A percentile compares a stretch with the other conserved stretches of the same genome.
These are phyloP conservation scores for Hypoxylon cercidicola DNA, from an alignment of 495 filamentous ascomycete species.

Conservation along the genomic window DNA sequence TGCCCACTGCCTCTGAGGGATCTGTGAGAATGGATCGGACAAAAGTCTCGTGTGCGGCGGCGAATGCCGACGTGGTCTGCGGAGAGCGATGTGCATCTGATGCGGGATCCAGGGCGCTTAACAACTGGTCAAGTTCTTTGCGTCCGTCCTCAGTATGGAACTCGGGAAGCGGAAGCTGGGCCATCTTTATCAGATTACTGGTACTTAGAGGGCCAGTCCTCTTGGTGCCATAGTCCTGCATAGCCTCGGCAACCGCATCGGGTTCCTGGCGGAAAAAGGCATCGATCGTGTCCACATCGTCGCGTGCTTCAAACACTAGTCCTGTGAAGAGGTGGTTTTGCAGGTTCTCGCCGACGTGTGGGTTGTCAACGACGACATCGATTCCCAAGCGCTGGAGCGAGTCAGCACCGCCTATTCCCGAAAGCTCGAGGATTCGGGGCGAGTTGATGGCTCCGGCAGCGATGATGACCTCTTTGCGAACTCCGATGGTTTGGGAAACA, in stretches of 20 bases:
- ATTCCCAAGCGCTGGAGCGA: constrained; percentile 59
- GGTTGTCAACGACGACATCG: constrained; percentile 54
- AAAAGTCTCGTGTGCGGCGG: not conserved
- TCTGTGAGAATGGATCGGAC: not conserved
- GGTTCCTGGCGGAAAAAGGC: constrained; percentile 72
- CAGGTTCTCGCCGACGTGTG: constrained; percentile 63
- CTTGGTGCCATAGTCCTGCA: constrained; percentile 4
- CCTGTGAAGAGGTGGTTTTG: constrained; percentile 38
- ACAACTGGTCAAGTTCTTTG: not conserved
- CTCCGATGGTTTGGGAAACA: constrained; percentile 54
- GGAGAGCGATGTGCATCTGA: no score
- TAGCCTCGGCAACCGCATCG: constrained; percentile 60
- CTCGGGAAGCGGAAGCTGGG: not conserved
- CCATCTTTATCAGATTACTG: not conserved
- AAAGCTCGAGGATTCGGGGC: constrained; percentile 65
- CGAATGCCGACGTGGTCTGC: not conserved
- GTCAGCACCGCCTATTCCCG: constrained; percentile 61
- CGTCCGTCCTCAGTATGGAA: not conserved
- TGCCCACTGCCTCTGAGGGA: not conserved
- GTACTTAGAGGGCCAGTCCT: not conserved
- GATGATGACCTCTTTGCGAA: constrained; percentile 63
- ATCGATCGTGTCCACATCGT: constrained; percentile 71
- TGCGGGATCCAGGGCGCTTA: not conserved
- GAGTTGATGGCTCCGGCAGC: constrained; percentile 61
- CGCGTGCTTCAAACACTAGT: constrained; percentile 11